phyloP scores from a whole-genome alignment of 2,329 filamentous ascomycete species.

The Fusarium sublunatum region DNA sequence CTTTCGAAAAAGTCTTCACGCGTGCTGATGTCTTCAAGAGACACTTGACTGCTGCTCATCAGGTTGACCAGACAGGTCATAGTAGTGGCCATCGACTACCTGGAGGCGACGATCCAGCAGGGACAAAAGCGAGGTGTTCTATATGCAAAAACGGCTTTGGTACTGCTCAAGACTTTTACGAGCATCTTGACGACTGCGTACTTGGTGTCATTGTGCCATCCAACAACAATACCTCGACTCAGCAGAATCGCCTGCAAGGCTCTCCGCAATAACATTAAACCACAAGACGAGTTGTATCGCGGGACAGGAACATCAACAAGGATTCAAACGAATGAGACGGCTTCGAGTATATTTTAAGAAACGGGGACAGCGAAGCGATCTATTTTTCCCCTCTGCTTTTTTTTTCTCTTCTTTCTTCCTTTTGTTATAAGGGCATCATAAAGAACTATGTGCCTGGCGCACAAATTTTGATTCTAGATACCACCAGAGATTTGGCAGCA shows the following conservation, averaged over 20 bases:
- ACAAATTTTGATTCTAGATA: conserved; percentile 41
- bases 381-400: conserved; percentile 9
- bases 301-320: neutral
- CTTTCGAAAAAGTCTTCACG: conserved; percentile 95
- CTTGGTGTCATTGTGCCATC: conserved; percentile 67
- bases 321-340: conserved; percentile 17
- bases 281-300: neutral
- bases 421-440: conserved; percentile 25
- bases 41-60: conserved; percentile 91
- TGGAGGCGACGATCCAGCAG: conserved; percentile 33
- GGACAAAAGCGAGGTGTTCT: conserved; percentile 83
- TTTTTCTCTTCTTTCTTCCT: conserved; percentile 15
- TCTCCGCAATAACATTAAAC: conserved; percentile 14
- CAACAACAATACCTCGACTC: conserved; percentile 16
- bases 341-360: conserved; percentile 18
- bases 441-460: conserved; percentile 37
- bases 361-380: conserved; percentile 10
- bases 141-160: conserved; percentile 84
- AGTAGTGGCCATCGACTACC: conserved; percentile 73
- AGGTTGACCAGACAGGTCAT: conserved; percentile 92
- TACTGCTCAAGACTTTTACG: conserved; percentile 95
- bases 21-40: conserved; percentile 97
- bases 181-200: conserved; percentile 82
- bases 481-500: conserved; percentile 34
- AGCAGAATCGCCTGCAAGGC: conserved; percentile 24